Evolutionary conservation across 2,329 filamentous ascomycete species (phyloP).

Genomic region (Pyrenochaeta sp.): DNA sequence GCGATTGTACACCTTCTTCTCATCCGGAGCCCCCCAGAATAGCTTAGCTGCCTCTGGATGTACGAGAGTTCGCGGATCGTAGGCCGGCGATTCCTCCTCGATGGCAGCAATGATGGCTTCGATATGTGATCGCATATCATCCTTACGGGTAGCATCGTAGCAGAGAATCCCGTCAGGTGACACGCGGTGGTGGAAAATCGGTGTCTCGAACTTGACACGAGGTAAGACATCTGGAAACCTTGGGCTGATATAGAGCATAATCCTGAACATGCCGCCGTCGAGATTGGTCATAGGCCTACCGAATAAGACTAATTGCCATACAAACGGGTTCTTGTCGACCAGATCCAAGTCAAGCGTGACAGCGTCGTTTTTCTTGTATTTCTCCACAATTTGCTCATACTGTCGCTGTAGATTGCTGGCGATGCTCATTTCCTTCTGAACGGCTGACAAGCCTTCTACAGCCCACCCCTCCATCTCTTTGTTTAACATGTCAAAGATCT

Average conservation of each 20-base stretch:
- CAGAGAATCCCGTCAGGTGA: slow-evolving; percentile 82
- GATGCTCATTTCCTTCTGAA: slow-evolving; percentile 74
- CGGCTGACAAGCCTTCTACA: slow-evolving; percentile 69
- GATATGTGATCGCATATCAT: slow-evolving; percentile 84
- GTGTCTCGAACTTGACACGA: slow-evolving; percentile 79
- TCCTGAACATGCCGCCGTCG: slow-evolving; percentile 84
- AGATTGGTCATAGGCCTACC: slow-evolving; percentile 92
- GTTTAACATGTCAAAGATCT: slow-evolving; percentile 75
- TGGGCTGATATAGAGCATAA: slow-evolving; percentile 81
- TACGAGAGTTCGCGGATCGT: slow-evolving; percentile 88
- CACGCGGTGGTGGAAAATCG: slow-evolving; percentile 88
- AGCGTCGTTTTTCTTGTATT: slow-evolving; percentile 74
- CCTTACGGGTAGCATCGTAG: slow-evolving; percentile 72
- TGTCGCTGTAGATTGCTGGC: slow-evolving; percentile 85
- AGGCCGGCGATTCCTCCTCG: slow-evolving; percentile 88
- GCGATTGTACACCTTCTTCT: slow-evolving; percentile 85
- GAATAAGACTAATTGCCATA: slow-evolving; percentile 90
- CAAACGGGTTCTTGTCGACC: slow-evolving; percentile 83
- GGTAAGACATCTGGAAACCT: slow-evolving; percentile 90
- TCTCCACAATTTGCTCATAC: slow-evolving; percentile 80
- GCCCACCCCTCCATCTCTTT: slow-evolving; percentile 78
- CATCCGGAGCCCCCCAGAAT: slow-evolving; percentile 82
- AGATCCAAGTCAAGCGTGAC: slow-evolving; percentile 79
- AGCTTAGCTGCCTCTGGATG: slow-evolving; percentile 85
- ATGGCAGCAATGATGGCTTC: slow-evolving; percentile 81